phyloP scores from a whole-genome alignment of 2,329 filamentous ascomycete species.

The Pseudogymnoascus sp. region DNA sequence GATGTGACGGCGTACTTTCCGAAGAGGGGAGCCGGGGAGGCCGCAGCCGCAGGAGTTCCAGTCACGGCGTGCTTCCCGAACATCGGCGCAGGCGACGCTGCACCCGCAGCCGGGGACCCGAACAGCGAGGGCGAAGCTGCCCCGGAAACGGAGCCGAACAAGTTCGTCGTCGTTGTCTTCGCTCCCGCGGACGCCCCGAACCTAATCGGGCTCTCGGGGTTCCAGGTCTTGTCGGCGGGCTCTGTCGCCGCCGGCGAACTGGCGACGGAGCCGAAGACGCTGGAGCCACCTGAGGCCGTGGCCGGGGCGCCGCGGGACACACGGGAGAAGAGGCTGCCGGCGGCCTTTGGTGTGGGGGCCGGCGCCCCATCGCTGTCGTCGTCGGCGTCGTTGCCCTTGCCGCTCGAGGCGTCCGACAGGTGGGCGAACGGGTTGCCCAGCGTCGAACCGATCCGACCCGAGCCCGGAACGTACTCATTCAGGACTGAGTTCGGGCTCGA shows the following conservation, averaged over 20 bases:
- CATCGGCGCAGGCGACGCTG: slow-evolving; percentile 13
- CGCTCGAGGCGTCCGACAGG: slow-evolving; percentile 48
- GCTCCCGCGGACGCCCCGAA: slow-evolving; percentile 34
- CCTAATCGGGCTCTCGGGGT: slow-evolving; percentile 44
- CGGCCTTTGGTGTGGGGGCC: background rate
- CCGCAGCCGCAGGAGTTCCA: slow-evolving; percentile 15
- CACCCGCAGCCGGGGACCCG: slow-evolving; percentile 7
- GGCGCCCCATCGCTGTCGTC: slow-evolving; percentile 18
- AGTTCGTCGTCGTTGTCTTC: slow-evolving; percentile 14
- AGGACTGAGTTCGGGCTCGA: slow-evolving; percentile 18
- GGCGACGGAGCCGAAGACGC: slow-evolving; percentile 29
- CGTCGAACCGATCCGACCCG: slow-evolving; percentile 6
- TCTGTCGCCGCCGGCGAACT: slow-evolving; percentile 18
- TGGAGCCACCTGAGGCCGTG: slow-evolving; percentile 18
- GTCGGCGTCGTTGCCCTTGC: slow-evolving; percentile 35
- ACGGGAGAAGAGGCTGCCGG: background rate
- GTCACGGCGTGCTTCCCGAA: slow-evolving; percentile 14
- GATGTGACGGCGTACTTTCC: slow-evolving; percentile 11
- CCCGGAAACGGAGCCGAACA: slow-evolving; percentile 24
- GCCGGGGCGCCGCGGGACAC: background rate
- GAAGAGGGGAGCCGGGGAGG: slow-evolving; percentile 16
- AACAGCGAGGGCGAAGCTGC: slow-evolving; percentile 16
- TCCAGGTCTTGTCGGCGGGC: slow-evolving; percentile 40
- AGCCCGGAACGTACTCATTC: slow-evolving; percentile 18
- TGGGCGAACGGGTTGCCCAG: slow-evolving; percentile 50